Conservation (phyloP, 805 yeast genomes). For the Zygoascus tannicola region DNA sequence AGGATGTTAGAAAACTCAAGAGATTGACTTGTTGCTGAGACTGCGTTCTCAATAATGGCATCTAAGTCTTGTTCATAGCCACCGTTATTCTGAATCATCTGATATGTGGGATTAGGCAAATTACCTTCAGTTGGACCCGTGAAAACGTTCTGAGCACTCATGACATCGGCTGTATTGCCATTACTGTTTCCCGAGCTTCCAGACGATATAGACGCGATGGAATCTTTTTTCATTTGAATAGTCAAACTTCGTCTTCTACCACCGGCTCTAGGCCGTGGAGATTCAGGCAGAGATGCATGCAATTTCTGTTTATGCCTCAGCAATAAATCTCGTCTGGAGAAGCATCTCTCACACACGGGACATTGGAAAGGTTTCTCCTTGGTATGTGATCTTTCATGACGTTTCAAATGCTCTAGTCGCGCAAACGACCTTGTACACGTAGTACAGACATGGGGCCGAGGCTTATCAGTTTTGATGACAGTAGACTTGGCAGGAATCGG, state of each 20-base stretch:
- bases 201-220: background rate
- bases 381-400: constrained; percentile 92
- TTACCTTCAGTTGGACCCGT: background rate
- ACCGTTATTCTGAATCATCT: background rate
- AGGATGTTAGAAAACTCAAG: constrained; percentile 9
- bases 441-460: constrained; percentile 84
- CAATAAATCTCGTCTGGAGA: constrained; percentile 67
- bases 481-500: constrained; percentile 85
- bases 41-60: constrained; percentile 3
- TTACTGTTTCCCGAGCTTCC: background rate
- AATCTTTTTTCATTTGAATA: background rate
- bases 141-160: background rate
- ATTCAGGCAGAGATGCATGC: constrained; percentile 39
- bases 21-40: background rate
- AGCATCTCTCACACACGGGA: constrained; percentile 91
- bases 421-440: constrained; percentile 95
- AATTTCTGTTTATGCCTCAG: constrained; percentile 91
- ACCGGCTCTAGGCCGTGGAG: constrained; percentile 11
- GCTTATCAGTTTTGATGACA: constrained; percentile 80
- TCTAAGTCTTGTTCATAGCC: background rate
- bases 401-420: constrained; percentile 81
- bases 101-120: background rate
- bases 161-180: background rate
- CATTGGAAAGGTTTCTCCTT: constrained; percentile 95
- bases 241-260: constrained; percentile 1